Evolutionary conservation across 1,139 yeast species (phyloP), one percentile per base, ranked within the genome.

Genomic region (Kurtzmaniella natalensis): DNA sequence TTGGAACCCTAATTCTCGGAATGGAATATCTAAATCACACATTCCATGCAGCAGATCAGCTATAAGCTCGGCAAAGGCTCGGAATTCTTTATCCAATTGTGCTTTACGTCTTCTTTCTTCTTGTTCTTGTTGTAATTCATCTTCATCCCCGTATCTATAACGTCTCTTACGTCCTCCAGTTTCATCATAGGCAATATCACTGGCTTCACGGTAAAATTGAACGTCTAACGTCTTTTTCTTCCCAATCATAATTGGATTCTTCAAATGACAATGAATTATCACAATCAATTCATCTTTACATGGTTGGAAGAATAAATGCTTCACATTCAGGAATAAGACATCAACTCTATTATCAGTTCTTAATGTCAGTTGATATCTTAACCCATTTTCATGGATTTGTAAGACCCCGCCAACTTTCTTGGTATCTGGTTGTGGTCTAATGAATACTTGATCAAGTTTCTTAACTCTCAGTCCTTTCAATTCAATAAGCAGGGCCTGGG

Each of bases 101-200:
- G 86, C 84, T 50, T 95, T 84, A 58, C 96, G 77, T 58, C 94
- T 76, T 63, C 97, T 81, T 64, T 92, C 99, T 61, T 92, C 97
- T 62, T 92, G 97, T 64, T 94, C 99, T 59, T 92, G 97, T 61
- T 94, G 98, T 45, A 94, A 70, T 63, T 92, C 99, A 59, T 92
- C 98, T 61, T 92, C 98, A 56, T 92, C 99, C 36, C 98, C 99
- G 53, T 92, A 92, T 54, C 96, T 69, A 69, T 88, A 86, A 46
- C 83, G 81, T 59, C 85, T 70, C 69, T 88, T 86, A 43, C 94
- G 77, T 41, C 94, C 94, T 41, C 97, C 96, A 24, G 99, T 92
- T 61, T 92, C 99, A 61, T 92, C 99, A 51, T 87, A 88, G 3
- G 95, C 83, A 73, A 89, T 84, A 56, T 92, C 99, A 33, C 95